Evolutionary conservation across 2,329 filamentous ascomycete genomes (phyloP), one percentile per base, ranked within the genome.

Genomic region (Plectosphaerella plurivora): DNA sequence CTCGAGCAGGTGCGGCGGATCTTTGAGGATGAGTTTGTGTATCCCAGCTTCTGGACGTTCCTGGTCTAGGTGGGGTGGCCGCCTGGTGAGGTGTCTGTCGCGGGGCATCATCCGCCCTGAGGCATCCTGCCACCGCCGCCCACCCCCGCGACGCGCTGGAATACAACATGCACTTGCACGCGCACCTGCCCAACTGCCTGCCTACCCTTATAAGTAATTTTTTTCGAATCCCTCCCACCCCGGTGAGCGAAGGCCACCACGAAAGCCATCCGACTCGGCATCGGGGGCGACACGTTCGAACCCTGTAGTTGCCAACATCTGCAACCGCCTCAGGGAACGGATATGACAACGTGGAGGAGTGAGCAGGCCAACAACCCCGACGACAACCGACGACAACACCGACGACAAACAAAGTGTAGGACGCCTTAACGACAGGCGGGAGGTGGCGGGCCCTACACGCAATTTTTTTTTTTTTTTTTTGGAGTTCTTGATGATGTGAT

Each of bases 1-100:
- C 78, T 99, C 54, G 93, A 97, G 68, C 93, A 97, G 71, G 94
- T 99, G 56, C 85, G 93, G 66, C 83, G 91, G 64, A 97, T 99
- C 61, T 97, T 99, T 64, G 94, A 99, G 71, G 94, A 97, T 66
- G 94, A 99, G 69, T 94, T 97, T 73, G 92, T 97, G 56, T 97
- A 96, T 73, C 94, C 94, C 45, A 97, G 92, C 70, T 97, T 95
- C 71, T 97, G 93, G 92, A 97, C 93, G 1, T 97, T 97, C 69
- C 74, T 99, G 62, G 87, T 97, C 9, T 57, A 50, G 7, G 33
- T 18, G 37, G 22, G 44, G 18, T 33, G 28, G 20, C 41, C 36
- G 14, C 35, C n/a, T n/a, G n/a, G n/a, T n/a, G n/a, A n/a, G n/a
- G n/a, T n/a, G n/a, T n/a, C n/a, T n/a, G 16, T 2, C 24, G 24